Base-by-base conservation (phyloP, 2,329 filamentous ascomycete species). In the Cadophora malorum region DNA sequence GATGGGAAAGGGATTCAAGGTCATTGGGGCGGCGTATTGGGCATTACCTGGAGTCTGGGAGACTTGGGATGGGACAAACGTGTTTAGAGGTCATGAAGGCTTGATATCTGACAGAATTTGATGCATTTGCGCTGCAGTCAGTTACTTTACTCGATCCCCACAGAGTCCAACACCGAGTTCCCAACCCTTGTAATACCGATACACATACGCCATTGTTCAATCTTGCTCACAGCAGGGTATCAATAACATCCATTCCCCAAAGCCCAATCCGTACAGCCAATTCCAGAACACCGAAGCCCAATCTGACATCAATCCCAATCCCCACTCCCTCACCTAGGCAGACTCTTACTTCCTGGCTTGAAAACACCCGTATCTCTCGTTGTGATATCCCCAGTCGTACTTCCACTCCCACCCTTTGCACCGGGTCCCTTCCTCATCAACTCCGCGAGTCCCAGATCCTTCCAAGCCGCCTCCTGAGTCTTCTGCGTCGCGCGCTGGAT, bases 401-500 rank as follows among this genome's bases (percentile, higher is more conserved):
- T 59, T 16, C 52, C 28, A 38, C 50, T 59, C 16, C 60, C 68
- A 52, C 53, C 41, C 16, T 38, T 64, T 6, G 49, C 58, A 58
- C 50, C 69, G 3, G 74, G 87, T 0, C 88, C 91, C 69, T 86
- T 85, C 49, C 82, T 85, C 87, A 94, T 89, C 75, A 96, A 81
- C 67, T 88, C 86, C 6, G 83, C 84, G n/a, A 96, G 81, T 0
- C 91, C 91, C 7, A 95, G 80, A 76, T 96, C 92, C 77, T 90
- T 90, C 92, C 92, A 96, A 8, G 88, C 89, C 1, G 90, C 85
- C 80, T 94, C 91, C 74, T 85, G 86, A 74, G 83, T 84, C 71
- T 86, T 86, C 80, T 93, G 90, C 19, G 91, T 94, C 10, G 92
- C 92, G 73, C 91, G 87, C 79, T 92, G 89, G 74, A 96, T 96